Percentiles rank a stretch among this genome's conserved stretches.
Conservation (phyloP, 2,329 filamentous ascomycete genomes). For the Cladobotryum mycophilum region DNA sequence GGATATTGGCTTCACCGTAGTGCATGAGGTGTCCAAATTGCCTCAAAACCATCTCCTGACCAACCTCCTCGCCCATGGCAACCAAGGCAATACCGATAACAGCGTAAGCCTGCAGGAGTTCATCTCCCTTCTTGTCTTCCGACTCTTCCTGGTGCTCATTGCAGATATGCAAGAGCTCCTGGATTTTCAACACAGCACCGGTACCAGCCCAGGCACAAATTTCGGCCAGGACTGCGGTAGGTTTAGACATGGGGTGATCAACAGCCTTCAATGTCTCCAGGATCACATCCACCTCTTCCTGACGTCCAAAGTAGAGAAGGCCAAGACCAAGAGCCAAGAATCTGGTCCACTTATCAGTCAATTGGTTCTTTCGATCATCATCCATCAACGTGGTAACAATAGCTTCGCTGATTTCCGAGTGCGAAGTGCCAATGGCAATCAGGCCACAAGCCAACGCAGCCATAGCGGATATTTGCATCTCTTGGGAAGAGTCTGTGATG, state of each 20-base stretch:
- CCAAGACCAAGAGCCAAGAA: conserved; percentile 94
- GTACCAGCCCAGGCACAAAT: conserved; percentile 98
- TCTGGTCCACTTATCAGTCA: conserved; percentile 97
- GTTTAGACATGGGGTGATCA: conserved; percentile 93
- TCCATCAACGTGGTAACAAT: conserved; percentile 91
- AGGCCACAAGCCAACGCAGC: conserved; percentile 85
- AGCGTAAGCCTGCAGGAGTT: conserved; percentile 91
- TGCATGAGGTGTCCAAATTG: conserved; percentile 99
- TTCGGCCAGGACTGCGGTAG: conserved; percentile 88
- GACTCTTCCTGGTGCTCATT: conserved; percentile 95
- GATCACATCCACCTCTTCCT: conserved; percentile 98
- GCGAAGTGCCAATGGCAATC: conserved; percentile 86
- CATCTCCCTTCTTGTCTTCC: conserved; percentile 91
- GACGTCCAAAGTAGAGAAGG: conserved; percentile 88
- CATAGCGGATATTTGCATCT: conserved; percentile 96
- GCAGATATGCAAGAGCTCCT: conserved; percentile 95
- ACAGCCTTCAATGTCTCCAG: conserved; percentile 94
- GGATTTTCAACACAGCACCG: conserved; percentile 92
- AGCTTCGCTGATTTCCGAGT: conserved; percentile 84
- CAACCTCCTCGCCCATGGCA: conserved; percentile 96
- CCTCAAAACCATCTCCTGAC: conserved; percentile 96
- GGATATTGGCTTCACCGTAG: conserved; percentile 95
- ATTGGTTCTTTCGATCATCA: conserved; percentile 80
- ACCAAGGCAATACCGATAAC: conserved; percentile 91
- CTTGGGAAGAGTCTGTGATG: conserved; percentile 72